phyloP scores from a whole-genome alignment of 805 yeast species.

The Saccharomycodes ludwigii region DNA sequence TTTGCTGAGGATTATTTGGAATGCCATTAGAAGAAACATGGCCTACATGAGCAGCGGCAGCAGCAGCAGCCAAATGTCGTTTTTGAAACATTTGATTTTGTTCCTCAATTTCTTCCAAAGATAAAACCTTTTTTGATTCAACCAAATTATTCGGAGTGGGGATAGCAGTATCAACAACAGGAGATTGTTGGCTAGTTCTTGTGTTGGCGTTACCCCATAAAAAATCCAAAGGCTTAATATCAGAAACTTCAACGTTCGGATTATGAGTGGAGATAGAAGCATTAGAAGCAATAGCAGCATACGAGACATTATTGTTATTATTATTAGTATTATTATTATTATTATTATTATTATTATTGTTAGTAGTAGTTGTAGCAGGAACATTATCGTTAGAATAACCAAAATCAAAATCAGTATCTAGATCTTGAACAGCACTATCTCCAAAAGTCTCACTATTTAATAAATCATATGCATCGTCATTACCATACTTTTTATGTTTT shows the following conservation, averaged over 20 bases:
- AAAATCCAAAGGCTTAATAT: conserved; percentile 58
- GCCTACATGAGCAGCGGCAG: conserved; percentile 14
- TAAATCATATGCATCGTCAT: conserved; percentile 61
- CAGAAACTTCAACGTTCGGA: conserved; percentile 13
- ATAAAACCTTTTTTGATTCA: too few species aligned
- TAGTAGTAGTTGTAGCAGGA: conserved; percentile 3
- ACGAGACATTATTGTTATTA: not conserved
- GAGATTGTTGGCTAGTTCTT: conserved; percentile 12
- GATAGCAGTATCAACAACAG: conserved; percentile 2
- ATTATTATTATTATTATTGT: not conserved
- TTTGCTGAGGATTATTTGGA: conserved; percentile 8
- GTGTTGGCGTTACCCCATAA: conserved; percentile 41
- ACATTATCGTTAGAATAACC: conserved; percentile 18
- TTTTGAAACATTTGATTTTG: conserved; percentile 17
- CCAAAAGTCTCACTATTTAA: conserved; percentile 24
- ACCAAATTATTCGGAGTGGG: too few species aligned
- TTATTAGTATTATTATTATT: not conserved
- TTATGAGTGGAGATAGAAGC: not conserved
- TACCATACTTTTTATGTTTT: conserved; percentile 20
- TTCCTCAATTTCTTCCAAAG: conserved; percentile 74
- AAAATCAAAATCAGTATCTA: conserved; percentile 26
- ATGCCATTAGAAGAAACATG: conserved; percentile 11
- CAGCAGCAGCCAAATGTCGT: conserved; percentile 16
- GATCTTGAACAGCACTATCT: conserved; percentile 14
- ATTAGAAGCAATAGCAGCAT: conserved; percentile 1